phyloP scores from a whole-genome alignment of 495 filamentous ascomycete genomes.

The Penicillium subrubescens region DNA sequence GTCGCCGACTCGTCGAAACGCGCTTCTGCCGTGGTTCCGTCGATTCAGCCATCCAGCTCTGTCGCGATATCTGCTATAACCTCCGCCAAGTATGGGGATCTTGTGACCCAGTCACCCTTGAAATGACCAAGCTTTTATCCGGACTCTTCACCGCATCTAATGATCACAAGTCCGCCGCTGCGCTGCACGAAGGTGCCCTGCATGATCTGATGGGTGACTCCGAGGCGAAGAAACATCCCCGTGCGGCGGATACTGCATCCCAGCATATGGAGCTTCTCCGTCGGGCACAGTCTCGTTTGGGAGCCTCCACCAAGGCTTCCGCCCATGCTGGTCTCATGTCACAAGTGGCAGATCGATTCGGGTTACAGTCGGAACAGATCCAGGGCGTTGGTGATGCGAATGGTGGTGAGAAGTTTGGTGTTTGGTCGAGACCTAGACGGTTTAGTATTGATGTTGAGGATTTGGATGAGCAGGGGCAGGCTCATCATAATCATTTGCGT shows the following conservation, averaged over 20 bases:
- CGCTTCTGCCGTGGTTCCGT: conserved; percentile 50
- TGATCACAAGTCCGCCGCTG: conserved; percentile 52
- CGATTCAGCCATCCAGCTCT: conserved; percentile 53
- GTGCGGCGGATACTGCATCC: conserved; percentile 38
- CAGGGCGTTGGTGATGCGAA: conserved; percentile 26
- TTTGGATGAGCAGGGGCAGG: conserved; percentile 27
- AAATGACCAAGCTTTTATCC: conserved; percentile 58
- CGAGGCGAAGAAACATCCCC: conserved; percentile 36
- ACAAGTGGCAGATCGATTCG: conserved; percentile 38
- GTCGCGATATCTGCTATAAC: conserved; percentile 66
- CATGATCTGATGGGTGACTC: conserved; percentile 49
- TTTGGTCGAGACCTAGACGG: conserved; percentile 44
- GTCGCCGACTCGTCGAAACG: conserved; percentile 59
- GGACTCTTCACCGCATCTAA: conserved; percentile 53
- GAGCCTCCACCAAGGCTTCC: conserved; percentile 14
- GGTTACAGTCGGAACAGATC: conserved; percentile 30
- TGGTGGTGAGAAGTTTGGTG: conserved; percentile 34
- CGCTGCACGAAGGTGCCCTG: conserved; percentile 58
- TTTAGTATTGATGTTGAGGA: conserved; percentile 47
- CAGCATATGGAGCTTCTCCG: conserved; percentile 57
- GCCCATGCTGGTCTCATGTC: conserved; percentile 32
- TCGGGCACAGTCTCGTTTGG: conserved; percentile 40
- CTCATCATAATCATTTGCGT: conserved; percentile 41
- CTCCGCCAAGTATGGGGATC: conserved; percentile 59
- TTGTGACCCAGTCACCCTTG: conserved; percentile 54